phyloP scores from a whole-genome alignment of 2,329 filamentous ascomycete species.

The Juglanconis sp. region DNA sequence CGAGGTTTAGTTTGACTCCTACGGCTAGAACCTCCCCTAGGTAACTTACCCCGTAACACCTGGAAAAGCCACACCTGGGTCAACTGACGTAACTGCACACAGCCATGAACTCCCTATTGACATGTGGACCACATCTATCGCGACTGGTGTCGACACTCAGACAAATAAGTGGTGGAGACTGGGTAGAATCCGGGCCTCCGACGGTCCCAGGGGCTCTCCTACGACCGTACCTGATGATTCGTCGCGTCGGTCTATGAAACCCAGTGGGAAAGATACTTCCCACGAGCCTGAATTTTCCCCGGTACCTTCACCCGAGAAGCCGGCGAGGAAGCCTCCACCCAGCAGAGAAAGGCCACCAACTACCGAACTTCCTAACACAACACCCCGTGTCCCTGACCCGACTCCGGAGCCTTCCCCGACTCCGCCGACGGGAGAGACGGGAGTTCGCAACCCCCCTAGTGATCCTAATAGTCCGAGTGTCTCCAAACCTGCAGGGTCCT shows the following conservation, averaged over 20 bases:
- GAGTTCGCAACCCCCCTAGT: not conserved
- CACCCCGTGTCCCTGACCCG: not conserved
- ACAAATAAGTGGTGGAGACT: not conserved
- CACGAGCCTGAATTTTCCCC: too few relatives aligned
- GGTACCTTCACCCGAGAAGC: not conserved
- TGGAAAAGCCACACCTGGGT: too few relatives aligned
- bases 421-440: too few relatives aligned
- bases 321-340: not conserved
- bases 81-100: too few relatives aligned
- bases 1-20: too few relatives aligned
- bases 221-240: not conserved
- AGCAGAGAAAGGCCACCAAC: not conserved
- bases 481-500: not conserved
- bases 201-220: not conserved
- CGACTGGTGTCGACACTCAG: too few relatives aligned
- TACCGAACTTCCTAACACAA: not conserved
- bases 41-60: too few relatives aligned
- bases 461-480: not conserved
- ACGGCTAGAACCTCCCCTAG: too few relatives aligned
- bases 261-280: not conserved
- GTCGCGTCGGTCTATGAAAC: not conserved
- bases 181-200: not conserved
- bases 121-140: too few relatives aligned
- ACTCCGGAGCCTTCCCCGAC: not conserved
- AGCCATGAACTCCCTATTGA: too few relatives aligned